Evolutionary conservation across 2,329 filamentous ascomycete genomes (phyloP), one percentile per base, ranked within the genome.

Genomic region (Xylaria sp.): DNA sequence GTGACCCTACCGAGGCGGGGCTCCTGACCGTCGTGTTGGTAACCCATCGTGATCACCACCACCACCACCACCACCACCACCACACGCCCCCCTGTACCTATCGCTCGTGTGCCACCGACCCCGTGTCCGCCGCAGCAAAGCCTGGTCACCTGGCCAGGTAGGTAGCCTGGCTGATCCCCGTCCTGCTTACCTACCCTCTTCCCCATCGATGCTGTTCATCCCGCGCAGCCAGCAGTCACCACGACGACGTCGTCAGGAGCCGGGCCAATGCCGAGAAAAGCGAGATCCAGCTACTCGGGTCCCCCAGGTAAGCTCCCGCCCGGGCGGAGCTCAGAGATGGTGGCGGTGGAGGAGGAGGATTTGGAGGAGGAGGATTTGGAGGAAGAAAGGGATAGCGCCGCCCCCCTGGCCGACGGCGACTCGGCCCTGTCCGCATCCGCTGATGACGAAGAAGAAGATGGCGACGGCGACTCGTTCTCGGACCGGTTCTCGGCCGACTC

Each of bases 11-110:
- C 39, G 46, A 56, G 56, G 55, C 55, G 55, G 58, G 58, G 55
- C 51, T 56, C 56, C 51, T 56, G 52, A 56, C 58, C 58, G 55
- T 61, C 50, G 55, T 51, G 58, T 55, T 61, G 58, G 58, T 56
- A 61, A n/a, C 53, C 52, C 58, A 51, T 61, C 48, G 58, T 52
- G 54, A 61, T 55, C 52, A 21, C 40, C 21, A 19, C 13, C 40
- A 7, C 18, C 20, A 21, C 13, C 42, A 24, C 52, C 49, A 55
- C 48, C 51, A 54, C 44, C 44, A 44, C 24, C 19, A 53, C 52
- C 37, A 56, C 24, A 52, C 41, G 52, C 55, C 54, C 41, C 44
- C 22, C 44, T 38, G 8, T 20, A 39, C 16, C 18, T 39, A 11
- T 17, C 38, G 6, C 5, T 9, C 38, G 6, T 19, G 13, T 42